Percentiles rank a stretch among this genome's conserved stretches.
phyloP scores from a whole-genome alignment of 371 early-diverging fungal genomes.

The Rhizopus arrhizus region DNA sequence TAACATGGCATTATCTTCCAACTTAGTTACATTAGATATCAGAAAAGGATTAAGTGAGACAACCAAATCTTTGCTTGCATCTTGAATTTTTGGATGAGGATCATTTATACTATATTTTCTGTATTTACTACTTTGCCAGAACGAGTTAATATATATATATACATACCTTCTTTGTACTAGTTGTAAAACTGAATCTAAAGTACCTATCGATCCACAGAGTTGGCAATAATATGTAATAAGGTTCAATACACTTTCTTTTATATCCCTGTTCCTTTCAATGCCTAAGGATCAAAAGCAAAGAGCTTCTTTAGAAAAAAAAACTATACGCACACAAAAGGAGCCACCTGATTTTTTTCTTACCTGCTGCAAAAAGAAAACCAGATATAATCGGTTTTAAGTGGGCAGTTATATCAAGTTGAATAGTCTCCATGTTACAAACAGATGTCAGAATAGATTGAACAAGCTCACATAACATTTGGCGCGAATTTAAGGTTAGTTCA shows the following conservation, averaged over 20 bases:
- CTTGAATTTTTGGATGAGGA: slow-evolving; percentile 22
- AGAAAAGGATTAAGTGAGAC: slow-evolving; percentile 32
- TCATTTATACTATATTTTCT: slow-evolving; percentile 29
- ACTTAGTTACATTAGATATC: slow-evolving; percentile 21
- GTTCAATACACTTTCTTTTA: slow-evolving; percentile 25
- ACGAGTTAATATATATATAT: neutral
- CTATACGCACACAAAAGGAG: too few relatives aligned
- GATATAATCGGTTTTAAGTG: slow-evolving; percentile 10
- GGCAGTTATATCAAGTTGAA: slow-evolving; percentile 1
- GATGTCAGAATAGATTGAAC: slow-evolving; percentile 5
- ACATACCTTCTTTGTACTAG: slow-evolving; percentile 30
- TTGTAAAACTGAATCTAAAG: slow-evolving; percentile 23
- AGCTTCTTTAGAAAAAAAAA: neutral
- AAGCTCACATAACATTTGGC: slow-evolving; percentile 22
- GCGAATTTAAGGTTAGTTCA: slow-evolving; percentile 18
- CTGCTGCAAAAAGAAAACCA: slow-evolving; percentile 18
- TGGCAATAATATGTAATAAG: slow-evolving; percentile 28
- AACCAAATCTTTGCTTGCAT: slow-evolving; percentile 28
- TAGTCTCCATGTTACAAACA: neutral
- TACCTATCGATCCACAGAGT: slow-evolving; percentile 29
- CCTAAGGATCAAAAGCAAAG: slow-evolving; percentile 15
- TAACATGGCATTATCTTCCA: slow-evolving; percentile 1
- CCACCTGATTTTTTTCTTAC: slow-evolving; percentile 12
- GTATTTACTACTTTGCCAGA: neutral
- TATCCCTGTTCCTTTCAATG: slow-evolving; percentile 27